Base-by-base conservation (phyloP, 2,329 filamentous ascomycete genomes). In the Aspergillus sp. region DNA sequence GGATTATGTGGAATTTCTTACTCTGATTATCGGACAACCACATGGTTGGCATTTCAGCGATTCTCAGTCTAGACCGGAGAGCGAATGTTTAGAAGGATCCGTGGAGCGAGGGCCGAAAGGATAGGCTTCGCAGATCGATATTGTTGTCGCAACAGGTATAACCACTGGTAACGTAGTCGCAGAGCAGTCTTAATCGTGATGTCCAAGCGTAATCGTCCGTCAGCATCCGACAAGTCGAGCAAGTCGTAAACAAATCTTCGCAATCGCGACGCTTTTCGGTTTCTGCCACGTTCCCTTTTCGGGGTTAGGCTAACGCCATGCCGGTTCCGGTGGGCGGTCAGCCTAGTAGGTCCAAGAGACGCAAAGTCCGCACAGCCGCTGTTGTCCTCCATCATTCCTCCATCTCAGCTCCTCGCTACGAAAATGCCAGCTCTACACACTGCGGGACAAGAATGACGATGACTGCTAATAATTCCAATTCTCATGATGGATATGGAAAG, bases 21-120 rank as follows among this genome's bases (percentile, higher is more conserved):
- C 93, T 97, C 76, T 97, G 93, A 70, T 88, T 85, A 77, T 97
- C 93, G 65, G 92, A 89, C 68, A 97, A 82, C 93, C 93, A 97
- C 89, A 96, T 95, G 56, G 90, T 88, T 68, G 88, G 88, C 88
- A 92, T 89, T 73, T 82, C 68, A 58, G 29, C 13, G 17, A 31
- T 32, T 41, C 5, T 38, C 47, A 29, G 17, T 41, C 5, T 7
- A 29, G 25, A 29, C 25, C n/a, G n/a, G 25, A 10, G 25, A 10
- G 11, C 3, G 25, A 29, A 29, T 29, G 25, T 29, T n/a, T n/a
- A n/a, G 25, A 7, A 29, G 25, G 7, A 29, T 29, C 7, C 25
- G 25, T 10, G 1, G 23, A 5, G 23, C 25, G 25, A 25, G 23
- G 23, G 11, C 11, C 25, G 25, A 29, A 3, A 10, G 7, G 25